Evolutionary conservation across 1,139 yeast genomes (phyloP).

Genomic region (Debaryomyces singareniensis): DNA sequence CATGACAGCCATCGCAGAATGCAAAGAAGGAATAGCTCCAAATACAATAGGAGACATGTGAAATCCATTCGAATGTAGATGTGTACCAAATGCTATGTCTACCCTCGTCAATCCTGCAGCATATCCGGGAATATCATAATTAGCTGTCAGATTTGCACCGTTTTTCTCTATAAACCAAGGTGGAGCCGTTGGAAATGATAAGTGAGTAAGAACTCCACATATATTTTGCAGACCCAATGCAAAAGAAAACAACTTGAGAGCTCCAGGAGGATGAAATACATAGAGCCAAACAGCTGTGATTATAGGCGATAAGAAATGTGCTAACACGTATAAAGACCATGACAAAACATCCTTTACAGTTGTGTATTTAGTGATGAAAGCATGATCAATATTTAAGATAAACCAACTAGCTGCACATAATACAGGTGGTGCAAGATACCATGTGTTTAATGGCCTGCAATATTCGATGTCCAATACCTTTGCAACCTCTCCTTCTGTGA

Average conservation of each 20-base stretch:
- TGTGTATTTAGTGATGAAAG: conserved; percentile 23
- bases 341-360: conserved; percentile 46
- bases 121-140: conserved; percentile 58
- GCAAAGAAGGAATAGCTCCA: conserved; percentile 65
- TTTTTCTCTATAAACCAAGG: conserved; percentile 65
- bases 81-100: conserved; percentile 59
- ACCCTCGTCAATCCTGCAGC: conserved; percentile 66
- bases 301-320: conserved; percentile 58
- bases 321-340: conserved; percentile 55
- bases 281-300: conserved; percentile 57
- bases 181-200: conserved; percentile 60
- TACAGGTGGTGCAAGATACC: conserved; percentile 22
- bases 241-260: conserved; percentile 43
- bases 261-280: conserved; percentile 62
- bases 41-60: conserved; percentile 64
- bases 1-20: conserved; percentile 58
- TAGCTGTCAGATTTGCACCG: conserved; percentile 47
- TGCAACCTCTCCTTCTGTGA: conserved; percentile 1
- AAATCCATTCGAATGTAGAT: conserved; percentile 55
- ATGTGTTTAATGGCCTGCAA: conserved; percentile 13
- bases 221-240: conserved; percentile 57
- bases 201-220: conserved; percentile 53
- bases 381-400: conserved; percentile 32
- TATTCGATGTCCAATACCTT: neutral
- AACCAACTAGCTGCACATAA: conserved; percentile 31